Conservation (phyloP, 352 stramenopile genomes). For the Phytophthora parvispora region DNA sequence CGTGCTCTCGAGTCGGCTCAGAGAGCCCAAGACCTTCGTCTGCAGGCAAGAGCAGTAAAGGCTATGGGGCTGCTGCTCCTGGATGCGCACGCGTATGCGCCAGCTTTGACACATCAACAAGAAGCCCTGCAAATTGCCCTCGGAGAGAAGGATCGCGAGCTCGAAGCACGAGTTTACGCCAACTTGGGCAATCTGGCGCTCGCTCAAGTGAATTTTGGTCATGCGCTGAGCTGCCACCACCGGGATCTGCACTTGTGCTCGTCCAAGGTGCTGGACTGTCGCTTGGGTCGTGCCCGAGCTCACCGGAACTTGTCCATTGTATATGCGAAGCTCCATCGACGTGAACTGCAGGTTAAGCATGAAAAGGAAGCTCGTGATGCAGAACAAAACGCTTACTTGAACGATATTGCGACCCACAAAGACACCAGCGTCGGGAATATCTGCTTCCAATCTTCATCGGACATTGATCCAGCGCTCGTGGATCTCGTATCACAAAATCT, state of each 20-base stretch:
- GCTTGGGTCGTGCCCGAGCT: conserved; percentile 61
- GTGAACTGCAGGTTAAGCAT: conserved; percentile 47
- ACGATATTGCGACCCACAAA: conserved; percentile 59
- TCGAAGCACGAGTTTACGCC: conserved; percentile 79
- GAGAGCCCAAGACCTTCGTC: conserved; percentile 38
- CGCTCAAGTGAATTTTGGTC: conserved; percentile 58
- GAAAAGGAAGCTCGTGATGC: conserved; percentile 41
- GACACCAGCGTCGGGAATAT: conserved; percentile 68
- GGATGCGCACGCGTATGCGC: conserved; percentile 46
- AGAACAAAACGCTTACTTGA: conserved; percentile 44
- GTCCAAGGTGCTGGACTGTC: conserved; percentile 51
- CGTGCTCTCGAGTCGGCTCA: conserved; percentile 61
- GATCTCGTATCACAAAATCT: conserved; percentile 49
- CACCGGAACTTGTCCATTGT: conserved; percentile 80
- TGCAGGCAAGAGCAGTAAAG: conserved; percentile 73
- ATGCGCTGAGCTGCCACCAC: conserved; percentile 69
- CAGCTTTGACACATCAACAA: conserved; percentile 69
- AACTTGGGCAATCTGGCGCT: conserved; percentile 83
- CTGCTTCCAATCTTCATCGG: conserved; percentile 59
- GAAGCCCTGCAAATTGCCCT: conserved; percentile 67
- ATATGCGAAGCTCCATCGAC: conserved; percentile 62
- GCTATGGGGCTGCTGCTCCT: conserved; percentile 71
- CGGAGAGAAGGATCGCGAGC: conserved; percentile 59
- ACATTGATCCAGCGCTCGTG: conserved; percentile 47
- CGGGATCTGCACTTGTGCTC: conserved; percentile 60